Evolutionary conservation across 345 rosid genomes (phyloP).

Genomic region (Adansonia digitata): DNA sequence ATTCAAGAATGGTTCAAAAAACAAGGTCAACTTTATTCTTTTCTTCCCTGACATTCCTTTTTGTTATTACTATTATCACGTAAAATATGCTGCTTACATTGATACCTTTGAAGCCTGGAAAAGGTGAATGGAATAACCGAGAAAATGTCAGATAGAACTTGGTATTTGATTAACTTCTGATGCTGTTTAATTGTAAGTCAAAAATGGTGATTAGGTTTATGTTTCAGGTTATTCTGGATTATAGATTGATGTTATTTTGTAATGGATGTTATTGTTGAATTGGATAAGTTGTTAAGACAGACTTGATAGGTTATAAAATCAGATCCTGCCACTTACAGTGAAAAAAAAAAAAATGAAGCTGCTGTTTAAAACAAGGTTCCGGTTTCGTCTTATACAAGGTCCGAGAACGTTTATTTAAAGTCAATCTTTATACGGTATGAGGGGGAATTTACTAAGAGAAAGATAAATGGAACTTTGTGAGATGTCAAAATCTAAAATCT

Average conservation of each 20-base stretch:
- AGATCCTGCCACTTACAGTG: neutral
- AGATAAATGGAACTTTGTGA: neutral
- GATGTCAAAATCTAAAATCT: too few species aligned
- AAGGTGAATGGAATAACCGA: neutral
- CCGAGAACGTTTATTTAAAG: neutral
- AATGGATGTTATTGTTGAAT: neutral
- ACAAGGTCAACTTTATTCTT: neutral
- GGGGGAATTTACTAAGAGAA: too few species aligned
- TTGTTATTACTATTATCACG: neutral
- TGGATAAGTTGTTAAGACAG: neutral
- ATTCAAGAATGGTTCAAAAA: constrained; percentile 3
- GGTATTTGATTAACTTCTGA: neutral
- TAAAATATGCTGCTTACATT: neutral
- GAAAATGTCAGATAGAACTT: neutral
- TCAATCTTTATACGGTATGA: too few species aligned
- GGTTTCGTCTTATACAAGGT: neutral
- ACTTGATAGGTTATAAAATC: neutral
- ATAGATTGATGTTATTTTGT: neutral
- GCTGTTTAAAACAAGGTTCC: neutral
- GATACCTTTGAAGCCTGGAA: too few species aligned
- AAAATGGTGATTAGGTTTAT: too few species aligned
- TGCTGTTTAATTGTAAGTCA: too few species aligned
- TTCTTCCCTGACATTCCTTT: neutral
- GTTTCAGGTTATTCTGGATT: neutral
- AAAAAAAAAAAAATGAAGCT: neutral